Conservation (phyloP, 2,329 filamentous ascomycete genomes). For the Amesomyces nigricolor region DNA sequence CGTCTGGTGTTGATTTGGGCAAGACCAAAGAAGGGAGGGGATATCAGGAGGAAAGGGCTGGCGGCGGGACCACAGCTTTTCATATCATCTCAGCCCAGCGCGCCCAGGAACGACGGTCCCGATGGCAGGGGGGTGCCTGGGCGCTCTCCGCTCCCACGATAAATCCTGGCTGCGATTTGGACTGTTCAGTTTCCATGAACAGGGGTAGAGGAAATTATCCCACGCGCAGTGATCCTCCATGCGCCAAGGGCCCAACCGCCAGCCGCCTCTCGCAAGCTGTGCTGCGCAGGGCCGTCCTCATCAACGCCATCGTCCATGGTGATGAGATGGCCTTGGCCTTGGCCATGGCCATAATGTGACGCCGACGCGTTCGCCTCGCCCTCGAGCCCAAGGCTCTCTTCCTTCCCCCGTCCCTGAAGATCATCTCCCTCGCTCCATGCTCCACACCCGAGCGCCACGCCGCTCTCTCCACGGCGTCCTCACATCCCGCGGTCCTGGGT, state of each 20-base stretch:
- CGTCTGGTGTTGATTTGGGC: slow-evolving; percentile 26
- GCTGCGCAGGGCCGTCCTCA: background rate
- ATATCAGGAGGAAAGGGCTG: slow-evolving; percentile 8
- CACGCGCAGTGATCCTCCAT: background rate
- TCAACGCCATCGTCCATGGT: too few relatives aligned
- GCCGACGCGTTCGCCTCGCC: too few relatives aligned
- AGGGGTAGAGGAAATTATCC: slow-evolving; percentile 13
- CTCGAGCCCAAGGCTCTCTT: too few relatives aligned
- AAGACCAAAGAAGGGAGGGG: slow-evolving; percentile 16
- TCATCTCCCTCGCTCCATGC: too few relatives aligned
- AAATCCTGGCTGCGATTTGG: background rate
- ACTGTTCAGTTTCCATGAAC: background rate
- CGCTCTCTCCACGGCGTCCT: background rate
- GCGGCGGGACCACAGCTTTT: slow-evolving; percentile 18
- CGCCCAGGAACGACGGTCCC: background rate
- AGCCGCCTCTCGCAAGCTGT: background rate
- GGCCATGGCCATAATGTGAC: too few relatives aligned
- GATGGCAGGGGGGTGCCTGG: background rate
- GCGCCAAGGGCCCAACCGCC: slow-evolving; percentile 1
- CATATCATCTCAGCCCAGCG: slow-evolving; percentile 10
- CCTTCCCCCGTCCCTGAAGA: too few relatives aligned
- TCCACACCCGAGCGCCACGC: too few relatives aligned
- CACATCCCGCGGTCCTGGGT: background rate
- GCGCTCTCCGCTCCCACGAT: background rate
- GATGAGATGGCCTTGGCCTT: too few relatives aligned